A percentile compares a stretch with the other conserved stretches of the same genome.
These are phyloP conservation scores for Hyaloscypha finlandica DNA, from an alignment of 495 filamentous ascomycete genomes.

Conservation along the genomic window DNA sequence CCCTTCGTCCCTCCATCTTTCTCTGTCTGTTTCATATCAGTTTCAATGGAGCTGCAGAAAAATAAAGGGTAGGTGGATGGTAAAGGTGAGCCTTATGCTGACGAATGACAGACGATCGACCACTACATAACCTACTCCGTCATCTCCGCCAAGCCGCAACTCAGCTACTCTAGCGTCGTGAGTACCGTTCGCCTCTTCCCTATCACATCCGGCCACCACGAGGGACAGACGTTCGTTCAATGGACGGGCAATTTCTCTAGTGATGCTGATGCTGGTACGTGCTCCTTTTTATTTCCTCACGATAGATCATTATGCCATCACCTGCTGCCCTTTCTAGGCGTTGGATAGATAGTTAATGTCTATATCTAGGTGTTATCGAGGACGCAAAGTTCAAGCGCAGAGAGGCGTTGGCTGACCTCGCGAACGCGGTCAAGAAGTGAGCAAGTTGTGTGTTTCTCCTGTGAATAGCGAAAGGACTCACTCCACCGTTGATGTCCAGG, in stretches of 20 bases:
- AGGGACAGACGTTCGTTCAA: constrained; percentile 61
- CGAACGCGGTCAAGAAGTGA: constrained; percentile 54
- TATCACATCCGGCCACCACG: constrained; percentile 59
- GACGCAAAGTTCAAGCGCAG: constrained; percentile 74
- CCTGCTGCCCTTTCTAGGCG: too few species aligned
- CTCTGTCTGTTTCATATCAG: too few species aligned
- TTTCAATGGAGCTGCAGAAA: too few species aligned
- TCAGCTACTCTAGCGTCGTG: constrained; percentile 61
- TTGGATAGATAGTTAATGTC: constrained; percentile 19
- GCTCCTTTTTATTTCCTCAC: too few species aligned
- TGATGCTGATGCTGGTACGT: constrained; percentile 67
- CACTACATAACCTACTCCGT: constrained; percentile 71
- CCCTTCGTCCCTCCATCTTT: neutral
- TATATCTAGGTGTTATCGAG: constrained; percentile 60
- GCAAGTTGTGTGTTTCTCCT: neutral
- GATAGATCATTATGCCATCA: too few species aligned
- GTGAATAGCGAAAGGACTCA: neutral
- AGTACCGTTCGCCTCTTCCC: constrained; percentile 63
- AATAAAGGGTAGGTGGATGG: too few species aligned
- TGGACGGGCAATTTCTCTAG: constrained; percentile 68
- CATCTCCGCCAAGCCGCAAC: constrained; percentile 60
- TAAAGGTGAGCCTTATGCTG: neutral
- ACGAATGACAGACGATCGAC: constrained; percentile 54
- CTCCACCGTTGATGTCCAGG: too few species aligned
- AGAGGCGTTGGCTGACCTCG: constrained; percentile 65